Conservation (phyloP, 768 basidiomycete species). For the Mycena maculata region DNA sequence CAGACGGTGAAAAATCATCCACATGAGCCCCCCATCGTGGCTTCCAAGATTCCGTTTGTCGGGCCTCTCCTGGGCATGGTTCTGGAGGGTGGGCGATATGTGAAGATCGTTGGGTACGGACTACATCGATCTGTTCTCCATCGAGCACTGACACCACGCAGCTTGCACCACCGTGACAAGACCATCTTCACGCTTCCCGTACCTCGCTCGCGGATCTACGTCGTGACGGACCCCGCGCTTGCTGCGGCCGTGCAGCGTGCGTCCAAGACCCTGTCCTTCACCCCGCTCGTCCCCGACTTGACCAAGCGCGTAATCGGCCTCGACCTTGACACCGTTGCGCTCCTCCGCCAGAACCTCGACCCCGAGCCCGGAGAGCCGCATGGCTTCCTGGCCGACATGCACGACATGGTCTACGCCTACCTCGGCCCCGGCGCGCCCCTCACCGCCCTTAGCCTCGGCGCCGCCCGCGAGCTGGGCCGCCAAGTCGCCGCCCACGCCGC, state of each 20-base stretch:
- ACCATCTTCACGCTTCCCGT: constrained; percentile 32
- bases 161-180: constrained; percentile 20
- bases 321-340: constrained; percentile 18
- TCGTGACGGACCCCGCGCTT: constrained; percentile 29
- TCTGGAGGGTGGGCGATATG: constrained; percentile 21
- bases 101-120: constrained; percentile 25
- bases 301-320: constrained; percentile 25
- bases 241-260: constrained; percentile 32
- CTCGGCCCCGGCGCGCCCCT: constrained; percentile 25
- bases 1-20: constrained; percentile 11
- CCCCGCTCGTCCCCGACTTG: constrained; percentile 26
- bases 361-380: constrained; percentile 26
- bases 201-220: constrained; percentile 28
- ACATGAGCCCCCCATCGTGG: constrained; percentile 23
- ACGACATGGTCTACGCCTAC: constrained; percentile 28
- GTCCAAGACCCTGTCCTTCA: constrained; percentile 29
- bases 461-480: constrained; percentile 18
- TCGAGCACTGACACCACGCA: not conserved
- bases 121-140: not conserved
- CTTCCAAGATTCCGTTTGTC: constrained; percentile 20
- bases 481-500: constrained; percentile 5
- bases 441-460: constrained; percentile 21
- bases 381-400: constrained; percentile 29
- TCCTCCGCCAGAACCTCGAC: constrained; percentile 29
- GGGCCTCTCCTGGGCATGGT: constrained; percentile 29